Evolutionary conservation across 371 early-diverging fungal species (phyloP).

Genomic region (Syncephalastrum sp.): DNA sequence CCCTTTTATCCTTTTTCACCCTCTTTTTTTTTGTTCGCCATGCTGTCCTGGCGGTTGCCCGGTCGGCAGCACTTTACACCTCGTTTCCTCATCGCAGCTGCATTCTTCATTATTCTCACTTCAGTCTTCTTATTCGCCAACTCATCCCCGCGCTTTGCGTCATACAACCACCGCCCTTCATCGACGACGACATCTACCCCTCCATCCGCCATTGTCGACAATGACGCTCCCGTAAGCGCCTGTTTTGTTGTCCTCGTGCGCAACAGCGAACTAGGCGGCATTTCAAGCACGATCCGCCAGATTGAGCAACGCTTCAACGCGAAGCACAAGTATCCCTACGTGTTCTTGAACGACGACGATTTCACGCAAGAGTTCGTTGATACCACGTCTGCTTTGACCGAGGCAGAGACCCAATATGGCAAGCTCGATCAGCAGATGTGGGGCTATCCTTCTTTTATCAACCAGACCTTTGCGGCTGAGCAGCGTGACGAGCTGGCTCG

Average conservation of each 20-base stretch:
- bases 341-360: slow-evolving; percentile 83
- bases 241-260: slow-evolving; percentile 67
- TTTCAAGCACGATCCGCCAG: slow-evolving; percentile 69
- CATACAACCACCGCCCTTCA: too few species aligned
- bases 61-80: too few species aligned
- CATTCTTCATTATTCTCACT: too few species aligned
- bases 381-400: slow-evolving; percentile 58
- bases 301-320: slow-evolving; percentile 86
- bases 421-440: slow-evolving; percentile 69
- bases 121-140: too few species aligned
- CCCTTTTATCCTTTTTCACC: too few species aligned
- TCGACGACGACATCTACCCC: too few species aligned
- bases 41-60: too few species aligned
- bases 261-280: slow-evolving; percentile 76
- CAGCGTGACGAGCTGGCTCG: slow-evolving; percentile 58
- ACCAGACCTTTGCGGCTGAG: slow-evolving; percentile 64
- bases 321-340: slow-evolving; percentile 86
- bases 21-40: too few species aligned
- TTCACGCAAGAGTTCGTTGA: slow-evolving; percentile 75
- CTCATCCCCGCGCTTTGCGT: too few species aligned
- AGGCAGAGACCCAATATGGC: slow-evolving; percentile 85
- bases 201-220: too few species aligned
- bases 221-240: slow-evolving; percentile 33
- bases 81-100: too few species aligned
- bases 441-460: slow-evolving; percentile 85